Evolutionary conservation across 164 flowering plant genomes (phyloP), one percentile per base, ranked within the genome.

Genomic region (Vitis amurensis): DNA sequence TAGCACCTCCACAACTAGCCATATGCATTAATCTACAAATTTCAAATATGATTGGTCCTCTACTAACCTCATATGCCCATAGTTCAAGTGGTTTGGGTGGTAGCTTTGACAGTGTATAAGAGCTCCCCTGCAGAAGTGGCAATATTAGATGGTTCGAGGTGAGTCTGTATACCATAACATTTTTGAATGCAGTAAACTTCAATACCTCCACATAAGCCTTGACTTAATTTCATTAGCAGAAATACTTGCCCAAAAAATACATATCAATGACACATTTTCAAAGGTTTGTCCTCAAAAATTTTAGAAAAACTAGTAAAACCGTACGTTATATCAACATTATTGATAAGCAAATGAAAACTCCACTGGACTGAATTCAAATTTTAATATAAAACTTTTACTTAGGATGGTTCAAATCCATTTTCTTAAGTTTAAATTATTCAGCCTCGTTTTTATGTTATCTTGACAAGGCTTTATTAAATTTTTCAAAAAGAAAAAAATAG

Each of bases 61-160:
- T 11, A 51, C 87, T 73, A 63, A 93, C 99, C 97, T 95, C 99
- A 75, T 93, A 95, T 37, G 97, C 93, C 99, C 99, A 95, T 73
- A 95, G 14, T 73, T 86, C 92, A 61, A 95, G 90, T 51, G 98
- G 99, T 73, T 86, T 75, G 13, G 97, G 90, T 12, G 99, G 98
- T 63, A 88, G 61, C 68, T 82, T 90, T 69, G 99, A 76, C 50
- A 92, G 92, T 64, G 80, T 81, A 69, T 95, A 95, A 59, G 81
- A 76, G 64, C 74, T 52, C 5, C 99, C 99, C 99, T 95, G 86
- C 55, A 79, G 64, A 78, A 60, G 71, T 50, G 17, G 49, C 2
- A 65, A 59, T 12, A 70, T 31, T 2, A 52, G 16, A 44, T 49
- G 31, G 15, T 27, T 19, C 10, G 17, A n/a, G 55, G 47, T 10